Conservation (phyloP, 345 rosid genomes). For the Eutrema yunnanense region DNA sequence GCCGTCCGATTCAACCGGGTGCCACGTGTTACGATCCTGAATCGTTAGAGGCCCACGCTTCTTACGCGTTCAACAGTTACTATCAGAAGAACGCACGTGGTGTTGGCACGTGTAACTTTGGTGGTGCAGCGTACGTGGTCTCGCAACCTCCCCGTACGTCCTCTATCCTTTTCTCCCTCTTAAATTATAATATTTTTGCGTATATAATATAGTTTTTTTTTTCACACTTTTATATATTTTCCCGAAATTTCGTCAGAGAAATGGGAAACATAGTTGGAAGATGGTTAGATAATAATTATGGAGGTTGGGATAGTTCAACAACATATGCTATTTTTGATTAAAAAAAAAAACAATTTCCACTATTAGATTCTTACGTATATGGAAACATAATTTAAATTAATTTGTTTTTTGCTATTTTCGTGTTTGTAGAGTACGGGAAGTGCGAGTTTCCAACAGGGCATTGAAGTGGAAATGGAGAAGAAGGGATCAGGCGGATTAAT, state of each 20-base stretch:
- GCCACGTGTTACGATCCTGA: slow-evolving; percentile 74
- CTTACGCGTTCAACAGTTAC: slow-evolving; percentile 92
- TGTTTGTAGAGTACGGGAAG: slow-evolving; percentile 43
- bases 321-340: neutral
- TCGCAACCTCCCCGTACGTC: slow-evolving; percentile 68
- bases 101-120: slow-evolving; percentile 71
- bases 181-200: neutral
- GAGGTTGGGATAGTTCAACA: slow-evolving; percentile 9
- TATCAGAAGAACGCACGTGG: slow-evolving; percentile 80
- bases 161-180: slow-evolving; percentile 2
- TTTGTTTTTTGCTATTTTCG: neutral
- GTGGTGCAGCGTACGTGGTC: slow-evolving; percentile 77
- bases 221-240: neutral
- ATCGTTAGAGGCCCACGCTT: slow-evolving; percentile 77
- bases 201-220: neutral
- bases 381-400: neutral
- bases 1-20: slow-evolving; percentile 74
- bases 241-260: neutral
- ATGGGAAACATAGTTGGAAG: neutral
- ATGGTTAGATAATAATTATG: neutral
- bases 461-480: too few species aligned
- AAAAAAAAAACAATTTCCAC: neutral
- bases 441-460: slow-evolving; percentile 61
- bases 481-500: slow-evolving; percentile 9
- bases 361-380: neutral